Base-by-base conservation (phyloP, 345 rosid species). In the Carallia pectinifolia region DNA sequence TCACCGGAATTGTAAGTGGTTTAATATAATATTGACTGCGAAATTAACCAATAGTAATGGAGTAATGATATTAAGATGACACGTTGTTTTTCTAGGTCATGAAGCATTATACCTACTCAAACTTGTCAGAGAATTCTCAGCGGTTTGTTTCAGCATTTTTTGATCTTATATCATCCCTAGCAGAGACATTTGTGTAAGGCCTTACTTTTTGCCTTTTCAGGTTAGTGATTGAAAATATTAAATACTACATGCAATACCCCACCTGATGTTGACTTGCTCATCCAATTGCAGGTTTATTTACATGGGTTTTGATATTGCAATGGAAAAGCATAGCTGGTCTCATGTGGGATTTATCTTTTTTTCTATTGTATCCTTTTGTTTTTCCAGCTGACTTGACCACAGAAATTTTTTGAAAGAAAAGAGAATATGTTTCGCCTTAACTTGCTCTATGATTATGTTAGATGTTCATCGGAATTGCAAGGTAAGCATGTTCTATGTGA, bases 321-420 rank as follows among this genome's bases (percentile, higher is more conserved):
- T 95, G 92, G 99, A 92, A 78, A 89, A 90, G 74, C 99, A 95
- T 76, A 92, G 97, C 78, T 95, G 99, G 99, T 92, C 99, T 10
- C 97, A 92, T 63, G 63, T 88, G 68, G 99, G 99, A 61, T 95
- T 95, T 78, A 92, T 92, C 81, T 88, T 82, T 74, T 92, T 95
- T 87, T 95, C 97, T 34, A 90, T 95, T 81, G 97, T 95, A 95
- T 95, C 97, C 99, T 92, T 69, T 69, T 68, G n/a, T 61, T 23
- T 33, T 63, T 62, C 68, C 31, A 17, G 50, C 50, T 13, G 50
- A 44, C 50, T 44, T 15, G 50, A 12, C 15, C 48, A 40, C 50
- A 12, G 50, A 44, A 12, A 10, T 44, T 44, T 12, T 44, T 44
- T 12, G 17, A n/a, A 54, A 53, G 58, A 23, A 53, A 53, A 23